Evolutionary conservation across 2,329 filamentous ascomycete genomes (phyloP), one percentile per base, ranked within the genome.

Genomic region (Neofusicoccum cordaticola): DNA sequence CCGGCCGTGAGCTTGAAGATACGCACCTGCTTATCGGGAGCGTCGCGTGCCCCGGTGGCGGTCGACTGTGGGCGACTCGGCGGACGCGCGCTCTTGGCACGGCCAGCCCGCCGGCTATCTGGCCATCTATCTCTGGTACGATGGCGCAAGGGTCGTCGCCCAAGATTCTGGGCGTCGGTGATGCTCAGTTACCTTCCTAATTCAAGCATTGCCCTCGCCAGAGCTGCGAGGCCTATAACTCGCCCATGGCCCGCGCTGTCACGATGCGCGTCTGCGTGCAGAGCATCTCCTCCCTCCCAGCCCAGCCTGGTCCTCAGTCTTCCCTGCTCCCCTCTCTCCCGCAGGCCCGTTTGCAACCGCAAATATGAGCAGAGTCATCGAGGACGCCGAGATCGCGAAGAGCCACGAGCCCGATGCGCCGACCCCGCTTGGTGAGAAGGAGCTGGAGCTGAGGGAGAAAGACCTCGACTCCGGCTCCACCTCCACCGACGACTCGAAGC

Each of bases 401-500:
- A 72, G 70, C 68, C 68, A 75, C 61, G 73, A 76, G 70, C 75
- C 75, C 61, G 72, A 72, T 66, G 58, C 72, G 48, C 70, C 71
- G 7, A 73, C 71, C 39, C 72, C 74, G 42, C 50, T 75, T 35
- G 75, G 70, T 50, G 75, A 76, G 66, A 58, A 71, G 42, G 67
- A 67, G 34, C 74, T 77, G 68, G 75, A 76, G 71, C 68, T 71
- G 37, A 69, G 61, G 15, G 66, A 69, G 27, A 70, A 66, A 62
- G 71, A 67, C 50, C 67, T 67, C 34, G 62, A 67, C 45, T 70
- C 67, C 65, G 58, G 68, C 45, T 62, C 52, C 17, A 62, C 60
- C 15, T 62, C 67, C 2, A 67, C 68, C 11, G 70, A 73, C 65
- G 72, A 75, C 61, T 74, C 74, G 60, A 73, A 74, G 44, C 87